A percentile compares a stretch with the other conserved stretches of the same genome.
phyloP scores from a whole-genome alignment of 2,329 filamentous ascomycete species.

The Albifimbria verrucaria region DNA sequence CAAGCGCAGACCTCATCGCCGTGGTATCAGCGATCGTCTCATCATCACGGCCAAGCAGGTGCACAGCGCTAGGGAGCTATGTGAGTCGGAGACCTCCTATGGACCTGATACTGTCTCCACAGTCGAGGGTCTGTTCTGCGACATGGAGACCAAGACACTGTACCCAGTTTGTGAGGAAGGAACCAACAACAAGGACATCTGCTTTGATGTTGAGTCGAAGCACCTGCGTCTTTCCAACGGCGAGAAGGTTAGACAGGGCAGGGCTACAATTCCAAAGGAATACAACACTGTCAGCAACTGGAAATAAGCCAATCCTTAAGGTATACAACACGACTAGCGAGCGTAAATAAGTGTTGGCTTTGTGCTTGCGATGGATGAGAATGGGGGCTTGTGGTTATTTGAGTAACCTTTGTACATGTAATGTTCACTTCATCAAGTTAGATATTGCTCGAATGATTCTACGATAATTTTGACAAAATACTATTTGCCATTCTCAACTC shows the following conservation, averaged over 20 bases:
- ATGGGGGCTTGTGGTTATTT: no score
- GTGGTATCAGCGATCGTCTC: constrained; percentile 8
- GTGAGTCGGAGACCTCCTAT: constrained; percentile 20
- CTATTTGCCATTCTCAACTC: no score
- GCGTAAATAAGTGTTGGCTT: no score
- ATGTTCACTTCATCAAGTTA: no score
- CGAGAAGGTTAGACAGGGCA: not conserved
- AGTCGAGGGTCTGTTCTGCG: constrained; percentile 25
- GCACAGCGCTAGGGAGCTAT: constrained; percentile 27
- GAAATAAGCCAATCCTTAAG: no score
- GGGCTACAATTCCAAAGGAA: not conserved
- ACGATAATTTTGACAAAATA: no score
- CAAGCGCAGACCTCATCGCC: constrained; percentile 1
- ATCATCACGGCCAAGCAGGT: constrained; percentile 14
- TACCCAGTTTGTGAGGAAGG: constrained; percentile 20
- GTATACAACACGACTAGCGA: no score
- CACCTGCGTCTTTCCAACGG: not conserved
- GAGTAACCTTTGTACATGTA: no score
- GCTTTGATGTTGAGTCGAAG: constrained; percentile 12
- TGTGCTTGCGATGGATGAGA: no score
- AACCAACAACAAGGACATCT: constrained; percentile 9
- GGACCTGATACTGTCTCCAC: constrained; percentile 29
- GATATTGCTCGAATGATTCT: no score
- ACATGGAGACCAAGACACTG: constrained; percentile 24
- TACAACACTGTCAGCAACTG: not conserved